Conservation (phyloP, 805 yeast genomes). For the Wickerhamiella qilinensis region DNA sequence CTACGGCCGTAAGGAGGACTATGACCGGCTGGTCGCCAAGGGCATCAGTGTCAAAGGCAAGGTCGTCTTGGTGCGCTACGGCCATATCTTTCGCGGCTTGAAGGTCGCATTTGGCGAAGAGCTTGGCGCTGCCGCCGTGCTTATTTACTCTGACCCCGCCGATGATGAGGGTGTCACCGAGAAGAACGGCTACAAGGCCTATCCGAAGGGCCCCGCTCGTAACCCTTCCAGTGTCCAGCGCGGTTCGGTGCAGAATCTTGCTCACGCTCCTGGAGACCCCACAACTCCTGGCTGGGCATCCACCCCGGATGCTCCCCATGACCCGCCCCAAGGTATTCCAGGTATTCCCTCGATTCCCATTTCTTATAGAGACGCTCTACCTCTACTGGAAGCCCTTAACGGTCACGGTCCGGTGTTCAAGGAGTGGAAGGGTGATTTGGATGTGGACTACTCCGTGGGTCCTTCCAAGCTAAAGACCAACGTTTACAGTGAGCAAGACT, state of each 20-base stretch:
- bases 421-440: slow-evolving; percentile 32
- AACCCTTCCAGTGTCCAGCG: slow-evolving; percentile 64
- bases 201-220: slow-evolving; percentile 65
- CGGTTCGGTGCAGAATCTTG: slow-evolving; percentile 53
- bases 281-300: slow-evolving; percentile 57
- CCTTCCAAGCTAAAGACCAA: slow-evolving; percentile 33
- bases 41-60: slow-evolving; percentile 40
- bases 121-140: slow-evolving; percentile 47
- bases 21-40: slow-evolving; percentile 27
- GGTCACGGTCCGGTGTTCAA: slow-evolving; percentile 34
- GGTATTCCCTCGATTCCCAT: slow-evolving; percentile 58
- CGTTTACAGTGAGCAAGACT: slow-evolving; percentile 44
- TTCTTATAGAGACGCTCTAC: slow-evolving; percentile 44
- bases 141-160: slow-evolving; percentile 54
- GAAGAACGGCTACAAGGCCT: slow-evolving; percentile 43
- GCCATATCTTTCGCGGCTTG: slow-evolving; percentile 50
- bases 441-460: slow-evolving; percentile 34
- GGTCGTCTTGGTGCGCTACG: slow-evolving; percentile 54
- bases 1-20: slow-evolving; percentile 51
- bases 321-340: slow-evolving; percentile 41
- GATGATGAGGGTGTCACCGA: slow-evolving; percentile 35
- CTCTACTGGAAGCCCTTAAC: slow-evolving; percentile 41
- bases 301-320: slow-evolving; percentile 28
- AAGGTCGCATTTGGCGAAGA: slow-evolving; percentile 67
- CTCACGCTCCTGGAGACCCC: slow-evolving; percentile 60